Evolutionary conservation across 108 stramenopile genomes (phyloP), one percentile per base, ranked within the genome.

Genomic region (Nitzschia palea): DNA sequence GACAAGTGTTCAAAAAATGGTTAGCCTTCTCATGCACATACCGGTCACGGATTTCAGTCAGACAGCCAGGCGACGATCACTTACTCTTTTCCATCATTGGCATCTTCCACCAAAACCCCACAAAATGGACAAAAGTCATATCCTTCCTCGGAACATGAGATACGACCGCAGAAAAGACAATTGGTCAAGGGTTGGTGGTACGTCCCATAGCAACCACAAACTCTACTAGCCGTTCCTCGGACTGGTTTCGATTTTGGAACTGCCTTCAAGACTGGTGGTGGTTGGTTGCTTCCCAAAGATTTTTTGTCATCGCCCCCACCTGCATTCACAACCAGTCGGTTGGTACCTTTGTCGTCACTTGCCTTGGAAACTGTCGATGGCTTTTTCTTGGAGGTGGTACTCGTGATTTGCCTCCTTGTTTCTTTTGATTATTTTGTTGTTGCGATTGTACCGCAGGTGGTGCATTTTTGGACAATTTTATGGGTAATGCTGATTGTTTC

Each of bases 141-240:
- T 8, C 85, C 85, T 67, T 86, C 85, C 30, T 58, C 28, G 17
- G 45, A 73, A 60, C 85, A 86, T 1, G 73, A 55, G 5, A 86
- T 82, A 32, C 85, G 58, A 34, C 85, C 85, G 65, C 85, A 86
- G 47, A 71, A 76, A 15, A 86, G 45, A 44, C 85, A 86, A 62
- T 86, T 86, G 3, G 85, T 77, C 44, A 86, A 60, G 1, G 81
- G 43, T 42, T 82, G 74, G 63, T 86, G 79, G 0, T 44, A 34
- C 5, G 68, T 82, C 36, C 85, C 85, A 57, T 71, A 82, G 61
- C 85, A 86, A 10, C 81, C 85, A 57, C 84, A 86, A n/a, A 79
- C 57, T 12, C 34, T 51, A 28, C 37, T 58, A n/a, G 81, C 74
- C 26, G 47, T 65, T 18, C 81, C 81, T 34, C 52, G 51, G 6